phyloP scores from a whole-genome alignment of 768 basidiomycete genomes.

The Suillus subaureus region DNA sequence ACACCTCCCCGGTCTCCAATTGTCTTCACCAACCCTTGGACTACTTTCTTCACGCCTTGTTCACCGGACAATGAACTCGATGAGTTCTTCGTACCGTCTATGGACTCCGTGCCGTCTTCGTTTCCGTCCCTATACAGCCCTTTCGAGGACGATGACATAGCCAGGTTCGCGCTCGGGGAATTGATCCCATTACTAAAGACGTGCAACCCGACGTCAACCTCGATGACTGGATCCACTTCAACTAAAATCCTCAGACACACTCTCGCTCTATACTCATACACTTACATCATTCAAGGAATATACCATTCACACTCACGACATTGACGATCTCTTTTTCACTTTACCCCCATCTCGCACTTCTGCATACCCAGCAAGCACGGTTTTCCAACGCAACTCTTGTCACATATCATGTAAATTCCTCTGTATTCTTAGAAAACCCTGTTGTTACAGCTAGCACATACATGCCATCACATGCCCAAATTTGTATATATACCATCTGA shows the following conservation, averaged over 20 bases:
- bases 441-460: not conserved
- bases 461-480: constrained; percentile 2
- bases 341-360: constrained; percentile 4
- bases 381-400: constrained; percentile 1
- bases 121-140: not conserved
- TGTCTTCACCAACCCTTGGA: constrained; percentile 30
- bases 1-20: constrained; percentile 24
- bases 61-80: constrained; percentile 19
- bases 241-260: not conserved
- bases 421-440: constrained; percentile 24
- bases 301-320: constrained; percentile 8
- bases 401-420: constrained; percentile 13
- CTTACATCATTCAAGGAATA: constrained; percentile 1
- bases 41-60: constrained; percentile 1
- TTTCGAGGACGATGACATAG: not conserved
- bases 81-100: constrained; percentile 32
- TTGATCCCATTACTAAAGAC: not conserved
- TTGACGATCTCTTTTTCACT: not conserved
- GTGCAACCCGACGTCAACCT: not conserved
- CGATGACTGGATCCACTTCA: constrained; percentile 9
- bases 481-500: constrained; percentile 1
- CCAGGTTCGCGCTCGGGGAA: not conserved
- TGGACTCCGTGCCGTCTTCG: constrained; percentile 13
- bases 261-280: not conserved
- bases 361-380: constrained; percentile 10